These are phyloP conservation scores for Zelonia costaricensis DNA, from an alignment of 208 protist species.

Conservation along the genomic window DNA sequence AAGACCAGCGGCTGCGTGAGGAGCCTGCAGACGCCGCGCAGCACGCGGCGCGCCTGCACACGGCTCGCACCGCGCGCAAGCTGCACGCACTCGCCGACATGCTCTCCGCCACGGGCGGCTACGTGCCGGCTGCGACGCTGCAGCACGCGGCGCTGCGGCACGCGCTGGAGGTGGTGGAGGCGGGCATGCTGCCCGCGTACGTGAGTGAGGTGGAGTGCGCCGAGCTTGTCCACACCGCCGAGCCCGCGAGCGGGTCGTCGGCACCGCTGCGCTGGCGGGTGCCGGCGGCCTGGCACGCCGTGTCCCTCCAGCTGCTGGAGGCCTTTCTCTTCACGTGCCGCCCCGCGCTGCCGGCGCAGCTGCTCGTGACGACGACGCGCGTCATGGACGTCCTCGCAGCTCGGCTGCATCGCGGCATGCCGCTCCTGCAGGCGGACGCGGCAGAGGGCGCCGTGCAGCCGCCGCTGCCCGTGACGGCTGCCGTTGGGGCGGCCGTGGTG, in stretches of 20 bases:
- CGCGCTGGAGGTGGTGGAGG: constrained; percentile 51
- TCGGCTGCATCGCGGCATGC: constrained; percentile 35
- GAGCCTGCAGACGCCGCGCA: neutral
- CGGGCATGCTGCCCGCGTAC: constrained; percentile 46
- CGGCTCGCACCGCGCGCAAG: constrained; percentile 32
- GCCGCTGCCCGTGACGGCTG: constrained; percentile 21
- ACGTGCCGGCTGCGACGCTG: constrained; percentile 39
- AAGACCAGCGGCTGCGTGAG: constrained; percentile 13
- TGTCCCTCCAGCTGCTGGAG: constrained; percentile 32
- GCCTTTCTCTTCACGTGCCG: constrained; percentile 21
- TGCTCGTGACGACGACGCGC: constrained; percentile 22
- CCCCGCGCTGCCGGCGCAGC: constrained; percentile 26
- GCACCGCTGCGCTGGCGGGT: constrained; percentile 28
- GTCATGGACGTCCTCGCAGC: constrained; percentile 16
- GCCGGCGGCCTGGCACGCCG: constrained; percentile 32
- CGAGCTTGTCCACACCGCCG: constrained; percentile 11
- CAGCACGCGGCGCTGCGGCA: constrained; percentile 54
- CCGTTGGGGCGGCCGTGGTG: constrained; percentile 33
- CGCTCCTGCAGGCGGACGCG: neutral
- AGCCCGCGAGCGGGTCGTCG: too few species aligned
- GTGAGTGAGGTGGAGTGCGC: constrained; percentile 11
- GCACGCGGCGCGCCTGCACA: constrained; percentile 15
- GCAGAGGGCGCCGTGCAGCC: neutral
- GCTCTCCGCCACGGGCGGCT: constrained; percentile 40
- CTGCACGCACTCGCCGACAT: constrained; percentile 44